These are phyloP conservation scores for Colletotrichum melonis DNA, from an alignment of 2,329 filamentous ascomycete genomes.

Conservation along the genomic window DNA sequence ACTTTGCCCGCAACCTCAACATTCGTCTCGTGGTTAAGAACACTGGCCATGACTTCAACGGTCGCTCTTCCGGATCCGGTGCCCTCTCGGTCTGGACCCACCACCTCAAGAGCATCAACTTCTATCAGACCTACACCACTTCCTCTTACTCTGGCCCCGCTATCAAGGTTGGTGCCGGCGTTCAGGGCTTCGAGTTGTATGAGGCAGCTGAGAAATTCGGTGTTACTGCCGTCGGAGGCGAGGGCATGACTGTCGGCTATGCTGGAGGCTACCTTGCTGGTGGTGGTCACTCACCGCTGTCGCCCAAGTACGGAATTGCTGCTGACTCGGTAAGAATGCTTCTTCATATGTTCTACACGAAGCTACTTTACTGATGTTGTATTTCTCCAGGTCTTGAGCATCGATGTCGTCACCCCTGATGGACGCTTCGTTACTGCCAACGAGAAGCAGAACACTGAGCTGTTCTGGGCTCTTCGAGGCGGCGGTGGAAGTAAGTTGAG, in stretches of 20 bases:
- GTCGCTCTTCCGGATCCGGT: constrained; percentile 48
- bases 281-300: constrained; percentile 67
- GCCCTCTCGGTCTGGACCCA: constrained; percentile 51
- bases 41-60: constrained; percentile 48
- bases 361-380: background rate
- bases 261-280: constrained; percentile 70
- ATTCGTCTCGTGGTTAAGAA: constrained; percentile 62
- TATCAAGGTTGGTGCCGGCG: constrained; percentile 63
- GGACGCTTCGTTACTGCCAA: constrained; percentile 54
- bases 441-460: constrained; percentile 52
- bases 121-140: constrained; percentile 46
- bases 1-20: constrained; percentile 58
- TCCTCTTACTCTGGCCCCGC: constrained; percentile 60
- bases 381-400: constrained; percentile 45
- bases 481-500: constrained; percentile 46
- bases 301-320: constrained; percentile 63
- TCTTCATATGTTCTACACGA: constrained; percentile 50
- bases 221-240: constrained; percentile 63
- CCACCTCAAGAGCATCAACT: constrained; percentile 51
- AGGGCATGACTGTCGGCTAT: constrained; percentile 65
- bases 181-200: constrained; percentile 62
- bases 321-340: constrained; percentile 62
- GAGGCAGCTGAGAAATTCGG: constrained; percentile 57
- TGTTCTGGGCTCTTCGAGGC: constrained; percentile 63
- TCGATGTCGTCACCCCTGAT: constrained; percentile 58